Conservation (phyloP, 2,329 filamentous ascomycete species). For the Tolypocladium amazonense region DNA sequence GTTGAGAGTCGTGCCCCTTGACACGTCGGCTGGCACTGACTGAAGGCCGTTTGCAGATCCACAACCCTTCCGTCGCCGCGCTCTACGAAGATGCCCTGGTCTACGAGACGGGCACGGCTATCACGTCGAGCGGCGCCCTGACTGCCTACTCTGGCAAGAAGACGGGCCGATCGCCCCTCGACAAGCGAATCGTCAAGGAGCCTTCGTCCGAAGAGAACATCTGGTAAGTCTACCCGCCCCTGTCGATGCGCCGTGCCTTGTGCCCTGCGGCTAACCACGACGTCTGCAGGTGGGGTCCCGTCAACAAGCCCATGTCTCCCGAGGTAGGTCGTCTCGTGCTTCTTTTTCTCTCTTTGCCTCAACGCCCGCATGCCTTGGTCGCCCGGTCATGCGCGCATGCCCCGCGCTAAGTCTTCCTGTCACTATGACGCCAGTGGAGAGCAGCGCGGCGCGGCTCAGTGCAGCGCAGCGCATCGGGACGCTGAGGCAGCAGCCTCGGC, state of each 20-base stretch:
- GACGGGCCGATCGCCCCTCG: slow-evolving; percentile 90
- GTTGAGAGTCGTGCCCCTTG: slow-evolving; percentile 17
- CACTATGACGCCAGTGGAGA: background rate
- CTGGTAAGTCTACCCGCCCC: slow-evolving; percentile 44
- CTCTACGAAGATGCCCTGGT: slow-evolving; percentile 96
- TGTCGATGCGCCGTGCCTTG: background rate
- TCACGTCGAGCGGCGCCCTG: slow-evolving; percentile 88
- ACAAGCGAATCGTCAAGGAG: slow-evolving; percentile 97
- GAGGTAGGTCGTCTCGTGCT: slow-evolving; percentile 54
- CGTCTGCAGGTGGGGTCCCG: slow-evolving; percentile 68
- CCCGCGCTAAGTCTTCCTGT: background rate
- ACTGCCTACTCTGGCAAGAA: slow-evolving; percentile 97
- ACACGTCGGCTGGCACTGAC: background rate
- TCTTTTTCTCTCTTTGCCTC: background rate
- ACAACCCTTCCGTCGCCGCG: slow-evolving; percentile 89
- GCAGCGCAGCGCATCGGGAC: background rate
- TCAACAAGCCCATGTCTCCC: slow-evolving; percentile 97
- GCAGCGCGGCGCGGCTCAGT: background rate
- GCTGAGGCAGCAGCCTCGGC: background rate
- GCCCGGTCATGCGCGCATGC: background rate
- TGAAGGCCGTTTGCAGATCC: slow-evolving; percentile 38
- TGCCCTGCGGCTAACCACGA: slow-evolving; percentile 15
- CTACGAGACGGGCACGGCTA: slow-evolving; percentile 95
- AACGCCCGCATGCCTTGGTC: background rate
- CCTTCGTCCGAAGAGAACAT: slow-evolving; percentile 78